Base-by-base conservation (phyloP, 805 yeast species). In the Metschnikowia matae region DNA sequence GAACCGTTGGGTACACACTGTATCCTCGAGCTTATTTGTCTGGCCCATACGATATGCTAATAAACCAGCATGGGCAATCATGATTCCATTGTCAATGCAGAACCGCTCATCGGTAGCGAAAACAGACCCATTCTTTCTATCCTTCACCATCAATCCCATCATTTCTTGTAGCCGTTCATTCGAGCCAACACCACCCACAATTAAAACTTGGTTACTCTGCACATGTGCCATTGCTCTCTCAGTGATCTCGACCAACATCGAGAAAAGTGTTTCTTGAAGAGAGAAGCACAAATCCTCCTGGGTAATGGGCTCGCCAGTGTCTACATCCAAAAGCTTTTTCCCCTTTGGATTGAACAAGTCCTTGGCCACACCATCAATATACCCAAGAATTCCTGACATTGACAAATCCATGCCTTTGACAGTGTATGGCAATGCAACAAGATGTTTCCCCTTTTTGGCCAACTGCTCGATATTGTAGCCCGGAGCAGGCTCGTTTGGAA, bases 211-310 rank as follows among this genome's bases (percentile, higher is more conserved):
- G 53, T 80, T 80, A 3, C 95, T 79, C 58, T 85, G 84, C 3
- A 92, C 98, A 63, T 94, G 99, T 0, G 99, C 99, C 96, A 94
- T 87, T 2, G 99, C 99, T 37, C 99, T 76, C 64, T 94, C 99
- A 0, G 99, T 94, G 59, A 94, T 94, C 67, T 94, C 99, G 15
- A 94, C 97, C 53, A 94, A 77, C 99, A 94, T 94, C 10, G 97
- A 90, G 66, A 87, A 94, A 29, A 94, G 70, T 34, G 89, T 86
- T 62, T 94, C 99, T 63, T 94, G 99, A 55, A 94, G 71, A 6
- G 97, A 89, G 62, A 82, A 94, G 66, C 99, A 94, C 45, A 94
- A 74, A 65, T 95, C 99, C 60, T 85, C 97, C 1, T 84, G 78
- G 0, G 95, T 85, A 43, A 89, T 78, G 32, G 64, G 67, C 46